Base-by-base conservation (phyloP, 768 basidiomycete genomes). In the Suillus subaureus region DNA sequence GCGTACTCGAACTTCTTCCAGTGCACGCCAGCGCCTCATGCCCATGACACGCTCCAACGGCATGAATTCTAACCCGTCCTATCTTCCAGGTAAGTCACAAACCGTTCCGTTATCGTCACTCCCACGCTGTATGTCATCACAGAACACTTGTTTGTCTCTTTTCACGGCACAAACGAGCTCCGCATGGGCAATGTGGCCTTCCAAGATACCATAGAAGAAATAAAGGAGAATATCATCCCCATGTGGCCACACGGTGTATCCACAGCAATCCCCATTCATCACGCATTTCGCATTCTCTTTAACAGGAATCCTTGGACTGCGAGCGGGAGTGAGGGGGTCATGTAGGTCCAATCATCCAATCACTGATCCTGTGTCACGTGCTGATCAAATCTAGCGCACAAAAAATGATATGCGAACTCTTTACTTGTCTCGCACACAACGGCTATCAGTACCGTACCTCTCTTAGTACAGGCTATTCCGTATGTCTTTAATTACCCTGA, bases 131-230 rank as follows among this genome's bases (percentile, higher is more conserved):
- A 58, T 60, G n/a, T 54, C 11, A 33, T 62, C 65, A 58, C 69
- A 93, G 91, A 87, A 68, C 90, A 93, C 71, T 81, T 92, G 79
- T 89, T 92, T 71, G 79, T 93, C 57, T 85, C 89, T 28, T 87
- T 93, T 70, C 83, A 84, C 65, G 84, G 86, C 51, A 84, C 85
- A 64, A 89, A 86, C 70, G 88, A 91, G 75, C 76, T 93, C 52
- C 83, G 83, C 57, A 63, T 84, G 28, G 78, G 75, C 33, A 81
- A 81, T 62, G 70, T 84, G 33, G 74, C 75, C 23, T 78, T 87
- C 57, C 87, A 89, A 67, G 75, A 80, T 6, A 87, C 86, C 1
- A 76, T 89, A 57, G 83, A 86, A 42, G 89, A 90, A 68, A 81
- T 93, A 49, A 79, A 85, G 64, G 79, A 83, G 47, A 74, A 78